These are phyloP conservation scores for Leccinum fallax DNA, from an alignment of 1,284 basidiomycete species.

Conservation along the genomic window DNA sequence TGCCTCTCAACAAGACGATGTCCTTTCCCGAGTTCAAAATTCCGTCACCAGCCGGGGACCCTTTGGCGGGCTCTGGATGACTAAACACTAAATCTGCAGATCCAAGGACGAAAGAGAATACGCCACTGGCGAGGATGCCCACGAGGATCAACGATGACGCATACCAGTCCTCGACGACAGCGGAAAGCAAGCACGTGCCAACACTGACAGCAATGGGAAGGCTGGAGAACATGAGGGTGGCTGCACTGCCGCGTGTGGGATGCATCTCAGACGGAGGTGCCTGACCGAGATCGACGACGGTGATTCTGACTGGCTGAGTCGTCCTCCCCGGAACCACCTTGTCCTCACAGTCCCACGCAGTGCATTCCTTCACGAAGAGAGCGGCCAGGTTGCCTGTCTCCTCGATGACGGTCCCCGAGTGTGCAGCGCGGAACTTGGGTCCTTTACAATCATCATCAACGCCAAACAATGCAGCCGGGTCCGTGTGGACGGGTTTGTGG, in stretches of 20 bases:
- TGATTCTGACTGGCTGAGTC: constrained; percentile 13
- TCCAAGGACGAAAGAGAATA: constrained; percentile 31
- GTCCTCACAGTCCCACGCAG: not conserved
- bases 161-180: constrained; percentile 23
- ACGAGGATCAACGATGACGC: constrained; percentile 31
- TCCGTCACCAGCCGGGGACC: constrained; percentile 29
- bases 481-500: constrained; percentile 13
- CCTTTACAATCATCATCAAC: constrained; percentile 17
- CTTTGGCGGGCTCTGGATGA: constrained; percentile 26
- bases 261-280: constrained; percentile 8
- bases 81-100: constrained; percentile 26
- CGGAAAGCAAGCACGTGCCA: constrained; percentile 13
- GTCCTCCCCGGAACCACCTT: constrained; percentile 5
- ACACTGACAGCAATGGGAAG: constrained; percentile 26
- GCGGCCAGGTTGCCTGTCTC: constrained; percentile 18
- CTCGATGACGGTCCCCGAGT: constrained; percentile 25
- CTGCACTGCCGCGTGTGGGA: not conserved
- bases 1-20: constrained; percentile 14
- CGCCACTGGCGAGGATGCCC: constrained; percentile 33
- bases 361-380: constrained; percentile 18
- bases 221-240: constrained; percentile 5
- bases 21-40: constrained; percentile 19
- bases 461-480: constrained; percentile 19
- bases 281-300: constrained; percentile 18
- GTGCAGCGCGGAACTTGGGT: constrained; percentile 19